Conservation (phyloP, 345 rosid genomes). For the Melaleuca alternifolia region DNA sequence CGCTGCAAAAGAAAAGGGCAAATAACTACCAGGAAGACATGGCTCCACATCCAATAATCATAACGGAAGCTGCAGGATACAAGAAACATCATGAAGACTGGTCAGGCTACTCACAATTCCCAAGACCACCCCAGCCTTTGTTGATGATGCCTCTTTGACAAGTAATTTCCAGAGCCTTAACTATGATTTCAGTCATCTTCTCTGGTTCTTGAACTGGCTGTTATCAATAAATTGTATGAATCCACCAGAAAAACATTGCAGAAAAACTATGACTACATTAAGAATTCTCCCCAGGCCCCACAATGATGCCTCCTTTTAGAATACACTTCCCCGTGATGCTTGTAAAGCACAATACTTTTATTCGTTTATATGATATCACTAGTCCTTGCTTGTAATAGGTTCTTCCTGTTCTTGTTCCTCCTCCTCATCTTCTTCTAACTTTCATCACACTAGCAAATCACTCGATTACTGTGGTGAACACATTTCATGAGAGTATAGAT, state of each 20-base stretch:
- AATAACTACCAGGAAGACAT: not conserved
- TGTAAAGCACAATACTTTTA: not conserved
- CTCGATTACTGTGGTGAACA: not conserved
- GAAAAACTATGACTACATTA: not conserved
- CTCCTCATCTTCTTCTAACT: not conserved
- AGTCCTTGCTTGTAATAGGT: not conserved
- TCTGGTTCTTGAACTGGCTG: constrained; percentile 61
- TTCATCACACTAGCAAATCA: not conserved
- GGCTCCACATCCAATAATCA: not conserved
- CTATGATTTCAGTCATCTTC: constrained; percentile 51
- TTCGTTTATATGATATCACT: not conserved
- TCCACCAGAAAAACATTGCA: not conserved
- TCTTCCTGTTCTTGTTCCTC: not conserved
- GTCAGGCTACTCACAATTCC: constrained; percentile 29
- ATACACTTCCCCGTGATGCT: not conserved
- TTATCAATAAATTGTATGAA: not conserved
- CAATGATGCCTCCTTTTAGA: not conserved
- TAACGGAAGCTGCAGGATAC: not conserved
- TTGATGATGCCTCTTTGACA: constrained; percentile 58
- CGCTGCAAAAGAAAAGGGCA: constrained; percentile 22
- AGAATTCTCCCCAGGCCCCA: not conserved
- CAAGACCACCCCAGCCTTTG: constrained; percentile 78
- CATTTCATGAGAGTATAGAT: not conserved
- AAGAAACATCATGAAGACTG: not conserved
- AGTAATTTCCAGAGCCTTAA: constrained; percentile 41